Conservation (phyloP, 2,329 filamentous ascomycete genomes). For the Cladosporium halotolerans region DNA sequence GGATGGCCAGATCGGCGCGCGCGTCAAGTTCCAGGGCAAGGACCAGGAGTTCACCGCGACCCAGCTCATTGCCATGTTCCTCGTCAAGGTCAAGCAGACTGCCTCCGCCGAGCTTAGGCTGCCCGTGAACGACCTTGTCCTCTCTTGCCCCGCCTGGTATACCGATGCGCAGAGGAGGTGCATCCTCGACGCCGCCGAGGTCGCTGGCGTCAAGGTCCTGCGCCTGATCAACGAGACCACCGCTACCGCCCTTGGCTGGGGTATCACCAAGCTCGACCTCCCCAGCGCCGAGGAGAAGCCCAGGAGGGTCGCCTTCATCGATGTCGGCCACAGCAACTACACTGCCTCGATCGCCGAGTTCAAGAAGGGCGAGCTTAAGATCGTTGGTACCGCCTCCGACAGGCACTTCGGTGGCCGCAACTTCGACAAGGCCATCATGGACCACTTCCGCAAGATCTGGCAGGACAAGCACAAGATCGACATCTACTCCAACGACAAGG, state of each 20-base stretch:
- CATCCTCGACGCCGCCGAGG: slow-evolving; percentile 84
- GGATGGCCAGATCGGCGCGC: slow-evolving; percentile 89
- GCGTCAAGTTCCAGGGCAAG: slow-evolving; percentile 88
- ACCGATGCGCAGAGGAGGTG: slow-evolving; percentile 87
- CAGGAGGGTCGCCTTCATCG: slow-evolving; percentile 81
- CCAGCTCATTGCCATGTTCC: slow-evolving; percentile 89
- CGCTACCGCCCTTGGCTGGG: slow-evolving; percentile 89
- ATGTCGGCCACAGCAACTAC: slow-evolving; percentile 96
- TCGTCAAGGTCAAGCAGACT: slow-evolving; percentile 89
- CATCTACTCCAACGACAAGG: slow-evolving; percentile 84
- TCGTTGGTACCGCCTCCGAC: slow-evolving; percentile 89
- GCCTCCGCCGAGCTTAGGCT: slow-evolving; percentile 81
- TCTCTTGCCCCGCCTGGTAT: slow-evolving; percentile 96
- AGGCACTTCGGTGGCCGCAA: slow-evolving; percentile 95
- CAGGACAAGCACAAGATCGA: slow-evolving; percentile 97
- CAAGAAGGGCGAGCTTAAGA: slow-evolving; percentile 89
- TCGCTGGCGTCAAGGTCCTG: slow-evolving; percentile 86
- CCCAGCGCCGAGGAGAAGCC: slow-evolving; percentile 85
- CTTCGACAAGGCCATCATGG: slow-evolving; percentile 90
- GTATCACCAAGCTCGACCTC: slow-evolving; percentile 95
- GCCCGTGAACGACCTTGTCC: slow-evolving; percentile 84
- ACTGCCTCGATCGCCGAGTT: slow-evolving; percentile 92
- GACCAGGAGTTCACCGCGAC: slow-evolving; percentile 93
- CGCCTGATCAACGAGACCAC: slow-evolving; percentile 97
- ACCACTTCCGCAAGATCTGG: slow-evolving; percentile 94